A percentile compares a stretch with the other conserved stretches of the same genome.
Conservation (phyloP, 2,329 filamentous ascomycete genomes). For the Diaporthe sp. region DNA sequence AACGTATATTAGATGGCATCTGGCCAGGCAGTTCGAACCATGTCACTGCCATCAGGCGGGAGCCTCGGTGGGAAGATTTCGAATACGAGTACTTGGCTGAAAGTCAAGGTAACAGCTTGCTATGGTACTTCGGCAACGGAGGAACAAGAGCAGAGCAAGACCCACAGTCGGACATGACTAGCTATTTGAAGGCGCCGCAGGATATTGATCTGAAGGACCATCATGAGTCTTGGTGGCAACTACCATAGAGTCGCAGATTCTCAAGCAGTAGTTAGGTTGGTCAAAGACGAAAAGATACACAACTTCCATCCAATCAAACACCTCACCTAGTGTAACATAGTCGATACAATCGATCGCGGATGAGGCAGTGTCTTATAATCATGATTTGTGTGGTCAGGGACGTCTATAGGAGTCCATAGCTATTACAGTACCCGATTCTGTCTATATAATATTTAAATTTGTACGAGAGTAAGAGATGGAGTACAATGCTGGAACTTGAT, state of each 20-base stretch:
- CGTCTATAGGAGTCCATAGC: not conserved
- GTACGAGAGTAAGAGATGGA: not conserved
- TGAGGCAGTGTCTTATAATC: not conserved
- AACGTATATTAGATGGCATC: too few species aligned
- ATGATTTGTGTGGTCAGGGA: not conserved
- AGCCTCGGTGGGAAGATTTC: slow-evolving; percentile 68
- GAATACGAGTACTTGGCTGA: slow-evolving; percentile 58
- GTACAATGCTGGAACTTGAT: not conserved
- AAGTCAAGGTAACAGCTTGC: slow-evolving; percentile 60
- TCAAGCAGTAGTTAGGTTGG: not conserved
- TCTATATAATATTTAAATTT: not conserved
- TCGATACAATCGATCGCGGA: not conserved
- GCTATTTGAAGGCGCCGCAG: slow-evolving; percentile 67
- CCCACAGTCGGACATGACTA: slow-evolving; percentile 67
- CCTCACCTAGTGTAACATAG: not conserved
- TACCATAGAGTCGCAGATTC: slow-evolving; percentile 41
- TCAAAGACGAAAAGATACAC: not conserved
- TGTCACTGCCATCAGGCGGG: slow-evolving; percentile 64
- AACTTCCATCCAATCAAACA: not conserved
- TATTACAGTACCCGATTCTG: not conserved
- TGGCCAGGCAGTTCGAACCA: slow-evolving; percentile 77
- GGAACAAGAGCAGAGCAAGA: slow-evolving; percentile 70
- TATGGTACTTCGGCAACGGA: slow-evolving; percentile 75
- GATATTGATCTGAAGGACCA: slow-evolving; percentile 69
- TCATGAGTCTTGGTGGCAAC: slow-evolving; percentile 76